Percentiles rank a stretch among this genome's conserved stretches.
These are phyloP conservation scores for Lycium ferocissimum DNA, from an alignment of 257 asterid genomes.

Conservation along the genomic window DNA sequence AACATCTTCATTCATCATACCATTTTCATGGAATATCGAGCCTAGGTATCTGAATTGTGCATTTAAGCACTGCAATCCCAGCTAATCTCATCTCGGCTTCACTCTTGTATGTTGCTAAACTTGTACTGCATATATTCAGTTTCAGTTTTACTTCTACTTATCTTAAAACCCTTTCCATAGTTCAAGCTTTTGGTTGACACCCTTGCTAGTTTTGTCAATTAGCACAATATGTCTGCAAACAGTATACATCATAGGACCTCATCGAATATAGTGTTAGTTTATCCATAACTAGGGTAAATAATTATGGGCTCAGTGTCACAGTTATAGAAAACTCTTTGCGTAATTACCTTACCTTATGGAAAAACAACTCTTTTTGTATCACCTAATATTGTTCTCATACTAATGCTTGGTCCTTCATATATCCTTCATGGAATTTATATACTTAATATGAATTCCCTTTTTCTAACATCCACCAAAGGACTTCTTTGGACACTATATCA, in stretches of 20 bases:
- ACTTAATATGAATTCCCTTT: neutral
- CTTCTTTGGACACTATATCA: neutral
- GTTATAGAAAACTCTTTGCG: neutral
- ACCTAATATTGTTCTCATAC: neutral
- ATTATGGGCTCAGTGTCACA: neutral
- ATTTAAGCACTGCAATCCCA: neutral
- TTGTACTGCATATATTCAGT: neutral
- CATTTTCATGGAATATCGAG: neutral
- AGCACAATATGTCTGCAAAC: neutral
- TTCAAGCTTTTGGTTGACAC: constrained; percentile 6
- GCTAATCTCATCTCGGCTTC: neutral
- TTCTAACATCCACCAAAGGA: neutral
- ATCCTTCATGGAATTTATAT: neutral
- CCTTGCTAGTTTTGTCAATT: neutral
- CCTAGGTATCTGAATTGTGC: constrained; percentile 3
- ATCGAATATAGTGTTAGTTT: neutral
- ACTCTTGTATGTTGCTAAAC: neutral
- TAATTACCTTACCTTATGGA: neutral
- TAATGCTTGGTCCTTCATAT: neutral
- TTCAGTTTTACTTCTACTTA: neutral
- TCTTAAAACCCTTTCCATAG: neutral
- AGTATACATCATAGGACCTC: neutral
- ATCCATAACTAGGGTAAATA: neutral
- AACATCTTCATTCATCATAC: neutral
- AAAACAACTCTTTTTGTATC: neutral